phyloP scores from a whole-genome alignment of 2,329 filamentous ascomycete species.

The Penicillium hesseltinei region DNA sequence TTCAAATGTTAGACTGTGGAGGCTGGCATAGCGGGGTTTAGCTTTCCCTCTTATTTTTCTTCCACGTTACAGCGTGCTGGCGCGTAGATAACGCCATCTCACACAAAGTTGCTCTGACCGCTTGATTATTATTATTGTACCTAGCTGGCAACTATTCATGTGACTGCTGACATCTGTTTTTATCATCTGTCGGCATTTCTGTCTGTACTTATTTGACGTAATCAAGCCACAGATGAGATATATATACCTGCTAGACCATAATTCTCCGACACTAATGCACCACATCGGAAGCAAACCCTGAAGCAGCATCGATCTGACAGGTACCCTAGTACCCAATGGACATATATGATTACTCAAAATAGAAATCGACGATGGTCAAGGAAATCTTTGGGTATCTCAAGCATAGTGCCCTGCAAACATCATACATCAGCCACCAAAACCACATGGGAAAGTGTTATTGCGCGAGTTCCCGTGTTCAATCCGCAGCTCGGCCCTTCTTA shows the following conservation, averaged over 20 bases:
- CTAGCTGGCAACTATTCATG: background rate
- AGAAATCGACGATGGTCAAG: background rate
- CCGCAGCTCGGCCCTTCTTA: background rate
- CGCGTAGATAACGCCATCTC: slow-evolving; percentile 15
- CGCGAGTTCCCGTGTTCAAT: no score
- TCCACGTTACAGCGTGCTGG: slow-evolving; percentile 8
- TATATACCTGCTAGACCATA: background rate
- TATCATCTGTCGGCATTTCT: background rate
- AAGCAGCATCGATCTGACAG: background rate
- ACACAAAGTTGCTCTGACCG: background rate
- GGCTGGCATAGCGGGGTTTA: slow-evolving; percentile 2
- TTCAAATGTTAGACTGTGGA: background rate
- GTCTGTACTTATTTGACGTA: background rate
- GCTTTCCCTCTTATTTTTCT: slow-evolving; percentile 2
- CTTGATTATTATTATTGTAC: background rate
- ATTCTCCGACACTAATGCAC: background rate
- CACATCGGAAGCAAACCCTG: background rate
- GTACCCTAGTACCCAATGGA: background rate
- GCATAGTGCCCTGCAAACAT: background rate
- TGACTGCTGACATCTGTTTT: background rate
- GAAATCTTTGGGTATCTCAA: background rate
- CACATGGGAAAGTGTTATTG: no score
- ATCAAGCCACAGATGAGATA: background rate
- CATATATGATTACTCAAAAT: background rate
- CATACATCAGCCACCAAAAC: background rate